Evolutionary conservation across 148 eudicot genomes (phyloP).

Genomic region (Arbutus unedo): DNA sequence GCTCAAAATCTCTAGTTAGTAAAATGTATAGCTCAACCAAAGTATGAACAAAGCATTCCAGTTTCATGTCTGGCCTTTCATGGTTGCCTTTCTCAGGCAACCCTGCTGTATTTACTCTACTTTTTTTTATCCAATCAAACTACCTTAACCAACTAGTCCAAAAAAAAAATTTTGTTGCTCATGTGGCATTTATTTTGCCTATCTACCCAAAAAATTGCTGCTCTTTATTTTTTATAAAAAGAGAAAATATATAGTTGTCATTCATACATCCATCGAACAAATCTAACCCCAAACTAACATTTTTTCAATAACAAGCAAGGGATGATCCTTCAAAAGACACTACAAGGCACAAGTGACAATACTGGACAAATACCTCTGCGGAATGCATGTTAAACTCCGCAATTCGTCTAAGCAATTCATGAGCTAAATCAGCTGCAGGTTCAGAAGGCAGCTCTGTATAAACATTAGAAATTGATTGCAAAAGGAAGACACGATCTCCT

Average conservation of each 20-base stretch:
- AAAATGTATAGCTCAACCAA: no score
- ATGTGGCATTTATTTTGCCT: no score
- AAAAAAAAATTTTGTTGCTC: no score
- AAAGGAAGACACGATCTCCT: conserved; percentile 75
- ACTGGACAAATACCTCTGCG: conserved; percentile 60
- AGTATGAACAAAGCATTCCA: no score
- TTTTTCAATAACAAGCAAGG: background rate
- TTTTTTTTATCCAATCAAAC: no score
- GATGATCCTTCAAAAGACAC: background rate
- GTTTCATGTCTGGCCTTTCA: no score
- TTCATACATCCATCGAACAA: background rate
- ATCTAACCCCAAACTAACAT: background rate
- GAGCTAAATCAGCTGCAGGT: conserved; percentile 96
- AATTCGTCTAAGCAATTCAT: conserved; percentile 68
- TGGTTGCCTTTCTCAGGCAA: no score
- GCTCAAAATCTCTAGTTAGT: no score
- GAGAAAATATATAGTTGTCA: background rate
- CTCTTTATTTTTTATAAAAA: background rate
- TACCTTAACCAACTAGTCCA: no score
- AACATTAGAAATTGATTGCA: conserved; percentile 89
- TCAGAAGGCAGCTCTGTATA: conserved; percentile 78
- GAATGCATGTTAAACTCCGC: conserved; percentile 86
- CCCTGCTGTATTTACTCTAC: no score
- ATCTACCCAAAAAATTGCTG: no score
- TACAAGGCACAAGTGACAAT: background rate